Evolutionary conservation across 371 early-diverging fungal species (phyloP).

Genomic region (Rhizopus stolonifer): DNA sequence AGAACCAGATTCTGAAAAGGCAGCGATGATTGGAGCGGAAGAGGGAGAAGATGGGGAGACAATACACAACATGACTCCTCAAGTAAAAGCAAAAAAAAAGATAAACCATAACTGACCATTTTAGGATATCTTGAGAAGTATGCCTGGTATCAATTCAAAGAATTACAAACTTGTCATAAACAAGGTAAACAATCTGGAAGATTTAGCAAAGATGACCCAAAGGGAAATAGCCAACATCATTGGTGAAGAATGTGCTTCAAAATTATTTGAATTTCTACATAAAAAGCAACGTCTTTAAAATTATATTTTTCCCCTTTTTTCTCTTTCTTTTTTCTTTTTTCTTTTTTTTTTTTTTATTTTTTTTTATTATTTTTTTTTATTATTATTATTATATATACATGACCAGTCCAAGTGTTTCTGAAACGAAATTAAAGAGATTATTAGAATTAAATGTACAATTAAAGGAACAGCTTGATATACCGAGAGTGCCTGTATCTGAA

Average conservation of each 20-base stretch:
- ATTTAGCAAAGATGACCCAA: conserved; percentile 53
- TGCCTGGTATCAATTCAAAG: conserved; percentile 81
- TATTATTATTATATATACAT: neutral
- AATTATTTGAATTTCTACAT: conserved; percentile 60
- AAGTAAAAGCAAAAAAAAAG: conserved; percentile 36
- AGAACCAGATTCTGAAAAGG: conserved; percentile 73
- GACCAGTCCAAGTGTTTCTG: conserved; percentile 36
- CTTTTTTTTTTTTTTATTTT: too few species aligned
- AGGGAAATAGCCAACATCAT: conserved; percentile 49
- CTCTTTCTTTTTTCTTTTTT: too few species aligned
- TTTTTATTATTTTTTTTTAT: too few species aligned
- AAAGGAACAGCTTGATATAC: conserved; percentile 76
- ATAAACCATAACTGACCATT: conserved; percentile 10
- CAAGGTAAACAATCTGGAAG: conserved; percentile 60
- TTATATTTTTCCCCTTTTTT: neutral
- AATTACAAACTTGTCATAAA: conserved; percentile 78
- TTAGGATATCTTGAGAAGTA: conserved; percentile 73
- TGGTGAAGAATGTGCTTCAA: conserved; percentile 54
- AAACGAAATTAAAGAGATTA: conserved; percentile 72
- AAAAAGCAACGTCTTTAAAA: conserved; percentile 11
- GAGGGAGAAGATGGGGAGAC: conserved; percentile 61
- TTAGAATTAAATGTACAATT: conserved; percentile 75
- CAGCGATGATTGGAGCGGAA: conserved; percentile 75
- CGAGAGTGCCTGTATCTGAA: conserved; percentile 78
- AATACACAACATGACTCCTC: conserved; percentile 67